phyloP scores from a whole-genome alignment of 2,329 filamentous ascomycete genomes.

The Aspergillus caelatus region DNA sequence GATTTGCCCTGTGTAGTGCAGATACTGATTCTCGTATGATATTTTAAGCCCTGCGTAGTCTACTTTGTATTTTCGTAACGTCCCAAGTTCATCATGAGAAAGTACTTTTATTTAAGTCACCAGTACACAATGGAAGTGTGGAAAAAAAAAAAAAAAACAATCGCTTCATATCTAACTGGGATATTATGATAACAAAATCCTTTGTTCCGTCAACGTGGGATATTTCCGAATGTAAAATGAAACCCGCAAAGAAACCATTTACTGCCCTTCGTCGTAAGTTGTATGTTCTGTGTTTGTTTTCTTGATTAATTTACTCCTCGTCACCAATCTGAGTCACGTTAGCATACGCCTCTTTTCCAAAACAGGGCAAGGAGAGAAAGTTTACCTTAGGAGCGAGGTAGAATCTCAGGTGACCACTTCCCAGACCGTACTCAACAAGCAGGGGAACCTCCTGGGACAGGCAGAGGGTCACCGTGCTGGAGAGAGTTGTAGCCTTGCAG shows the following conservation, averaged over 20 bases:
- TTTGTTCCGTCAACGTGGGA: constrained; percentile 17
- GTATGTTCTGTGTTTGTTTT: constrained; percentile 27
- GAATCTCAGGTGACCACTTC: constrained; percentile 90
- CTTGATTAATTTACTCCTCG: constrained; percentile 45
- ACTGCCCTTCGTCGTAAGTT: constrained; percentile 45
- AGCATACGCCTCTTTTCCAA: not conserved
- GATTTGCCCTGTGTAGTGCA: not conserved
- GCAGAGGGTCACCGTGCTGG: constrained; percentile 82
- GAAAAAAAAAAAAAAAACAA: constrained; percentile 10
- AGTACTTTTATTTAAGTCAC: not conserved
- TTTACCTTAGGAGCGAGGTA: constrained; percentile 96
- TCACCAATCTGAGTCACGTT: constrained; percentile 62
- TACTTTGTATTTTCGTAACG: not conserved
- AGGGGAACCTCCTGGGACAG: constrained; percentile 95
- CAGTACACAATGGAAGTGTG: not conserved
- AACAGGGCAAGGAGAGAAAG: constrained; percentile 13
- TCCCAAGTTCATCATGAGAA: not conserved
- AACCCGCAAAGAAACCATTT: constrained; percentile 40
- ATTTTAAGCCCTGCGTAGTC: not conserved
- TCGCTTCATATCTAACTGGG: constrained; percentile 25
- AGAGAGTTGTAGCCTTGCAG: constrained; percentile 92
- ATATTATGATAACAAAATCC: constrained; percentile 24
- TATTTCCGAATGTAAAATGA: constrained; percentile 30
- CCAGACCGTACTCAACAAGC: constrained; percentile 85
- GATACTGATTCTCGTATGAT: not conserved